Conservation (phyloP, 345 rosid genomes). For the Stellera chamaejasme region DNA sequence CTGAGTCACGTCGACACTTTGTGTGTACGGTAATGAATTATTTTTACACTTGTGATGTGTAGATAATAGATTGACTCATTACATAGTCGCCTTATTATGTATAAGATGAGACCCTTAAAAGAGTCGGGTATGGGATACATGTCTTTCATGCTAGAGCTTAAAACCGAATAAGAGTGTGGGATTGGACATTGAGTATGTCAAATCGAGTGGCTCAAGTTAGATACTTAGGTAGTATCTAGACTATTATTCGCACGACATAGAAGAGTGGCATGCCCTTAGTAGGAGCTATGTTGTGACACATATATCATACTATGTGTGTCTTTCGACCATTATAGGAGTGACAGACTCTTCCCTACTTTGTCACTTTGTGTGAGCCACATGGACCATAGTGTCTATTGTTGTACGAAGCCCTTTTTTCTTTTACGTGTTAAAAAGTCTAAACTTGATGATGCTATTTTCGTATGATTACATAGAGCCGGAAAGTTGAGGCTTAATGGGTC, state of each 20-base stretch:
- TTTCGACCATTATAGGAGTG: neutral
- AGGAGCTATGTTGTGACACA: neutral
- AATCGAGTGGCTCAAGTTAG: neutral
- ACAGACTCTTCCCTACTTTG: neutral
- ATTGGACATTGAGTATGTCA: neutral
- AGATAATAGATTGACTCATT: no score
- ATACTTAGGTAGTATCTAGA: neutral
- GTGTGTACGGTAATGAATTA: no score
- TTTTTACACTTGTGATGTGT: no score
- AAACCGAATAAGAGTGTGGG: neutral
- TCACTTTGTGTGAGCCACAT: neutral
- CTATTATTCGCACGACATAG: neutral
- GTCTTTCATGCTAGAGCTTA: neutral
- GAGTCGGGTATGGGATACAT: neutral
- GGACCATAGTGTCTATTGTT: no score
- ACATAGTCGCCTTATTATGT: no score
- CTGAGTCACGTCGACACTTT: no score
- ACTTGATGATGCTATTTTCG: no score
- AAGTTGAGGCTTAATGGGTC: no score
- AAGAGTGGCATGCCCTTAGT: neutral
- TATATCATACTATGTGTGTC: neutral
- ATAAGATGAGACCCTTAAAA: neutral
- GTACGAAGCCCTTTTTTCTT: no score
- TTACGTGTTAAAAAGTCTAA: no score
- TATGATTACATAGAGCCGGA: no score